phyloP scores from a whole-genome alignment of 257 asterid species.

The Solanum lycopersicoides region DNA sequence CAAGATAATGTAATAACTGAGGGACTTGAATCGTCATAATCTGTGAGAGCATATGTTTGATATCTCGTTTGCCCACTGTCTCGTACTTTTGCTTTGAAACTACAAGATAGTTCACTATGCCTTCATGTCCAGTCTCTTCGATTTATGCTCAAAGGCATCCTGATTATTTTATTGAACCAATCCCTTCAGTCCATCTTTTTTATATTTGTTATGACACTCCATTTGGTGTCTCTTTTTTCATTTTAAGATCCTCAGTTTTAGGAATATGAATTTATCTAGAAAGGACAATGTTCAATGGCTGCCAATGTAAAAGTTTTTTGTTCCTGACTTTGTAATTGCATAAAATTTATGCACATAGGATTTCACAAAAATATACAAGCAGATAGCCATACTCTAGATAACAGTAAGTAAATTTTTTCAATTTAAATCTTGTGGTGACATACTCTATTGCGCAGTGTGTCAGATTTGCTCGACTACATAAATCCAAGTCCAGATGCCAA shows the following conservation, averaged over 20 bases:
- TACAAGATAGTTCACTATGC: background rate
- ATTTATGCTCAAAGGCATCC: background rate
- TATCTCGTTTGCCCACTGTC: background rate
- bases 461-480: slow-evolving; percentile 95
- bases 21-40: background rate
- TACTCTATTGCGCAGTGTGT: slow-evolving; percentile 59
- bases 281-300: background rate
- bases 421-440: background rate
- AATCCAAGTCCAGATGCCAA: slow-evolving; percentile 74
- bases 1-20: background rate
- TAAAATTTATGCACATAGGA: background rate
- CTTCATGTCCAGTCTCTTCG: background rate
- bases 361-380: background rate
- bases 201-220: background rate
- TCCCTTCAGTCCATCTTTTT: background rate
- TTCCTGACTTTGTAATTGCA: background rate
- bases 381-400: background rate
- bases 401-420: background rate
- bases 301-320: background rate
- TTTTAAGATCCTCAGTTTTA: background rate
- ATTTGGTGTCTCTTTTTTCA: background rate
- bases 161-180: background rate
- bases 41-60: background rate
- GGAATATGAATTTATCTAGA: background rate
- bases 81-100: background rate